A percentile compares a stretch with the other conserved stretches of the same genome.
Conservation (phyloP, 257 asterid genomes). For the Nicotiana obtusifolia region DNA sequence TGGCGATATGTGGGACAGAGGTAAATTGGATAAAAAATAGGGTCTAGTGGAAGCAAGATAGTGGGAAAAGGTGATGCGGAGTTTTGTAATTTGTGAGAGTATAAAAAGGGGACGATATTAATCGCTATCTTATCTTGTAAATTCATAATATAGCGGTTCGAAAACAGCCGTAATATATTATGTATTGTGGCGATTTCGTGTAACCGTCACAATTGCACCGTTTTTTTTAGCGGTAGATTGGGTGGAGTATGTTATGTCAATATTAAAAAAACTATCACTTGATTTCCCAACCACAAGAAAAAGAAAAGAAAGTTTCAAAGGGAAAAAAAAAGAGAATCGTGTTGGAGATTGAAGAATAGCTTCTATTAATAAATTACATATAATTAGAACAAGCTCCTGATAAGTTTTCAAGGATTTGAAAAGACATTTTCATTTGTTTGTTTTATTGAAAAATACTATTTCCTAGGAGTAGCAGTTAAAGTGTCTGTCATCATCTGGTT, state of each 20-base stretch:
- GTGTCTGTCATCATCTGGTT: not conserved
- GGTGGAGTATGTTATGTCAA: not conserved
- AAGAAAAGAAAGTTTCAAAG: not conserved
- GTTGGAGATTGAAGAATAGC: not conserved
- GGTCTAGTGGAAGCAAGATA: no score
- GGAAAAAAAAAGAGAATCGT: not conserved
- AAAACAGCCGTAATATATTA: no score
- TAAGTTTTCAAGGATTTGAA: slow-evolving; percentile 7
- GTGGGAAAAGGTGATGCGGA: no score
- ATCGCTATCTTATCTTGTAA: no score
- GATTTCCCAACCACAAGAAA: not conserved
- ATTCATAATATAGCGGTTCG: no score
- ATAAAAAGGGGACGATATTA: no score
- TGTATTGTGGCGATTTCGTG: no score
- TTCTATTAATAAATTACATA: not conserved
- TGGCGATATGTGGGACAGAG: no score
- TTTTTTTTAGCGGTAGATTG: no score
- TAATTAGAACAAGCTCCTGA: not conserved
- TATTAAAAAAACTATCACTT: not conserved
- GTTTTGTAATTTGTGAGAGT: no score
- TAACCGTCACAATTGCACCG: no score
- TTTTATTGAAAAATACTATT: not conserved
- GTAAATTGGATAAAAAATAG: no score
- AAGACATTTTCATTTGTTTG: not conserved
- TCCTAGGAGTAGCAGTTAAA: not conserved